A percentile compares a stretch with the other conserved stretches of the same genome.
Conservation (phyloP, 2,329 filamentous ascomycete genomes). For the Zopfia rhizophila region DNA sequence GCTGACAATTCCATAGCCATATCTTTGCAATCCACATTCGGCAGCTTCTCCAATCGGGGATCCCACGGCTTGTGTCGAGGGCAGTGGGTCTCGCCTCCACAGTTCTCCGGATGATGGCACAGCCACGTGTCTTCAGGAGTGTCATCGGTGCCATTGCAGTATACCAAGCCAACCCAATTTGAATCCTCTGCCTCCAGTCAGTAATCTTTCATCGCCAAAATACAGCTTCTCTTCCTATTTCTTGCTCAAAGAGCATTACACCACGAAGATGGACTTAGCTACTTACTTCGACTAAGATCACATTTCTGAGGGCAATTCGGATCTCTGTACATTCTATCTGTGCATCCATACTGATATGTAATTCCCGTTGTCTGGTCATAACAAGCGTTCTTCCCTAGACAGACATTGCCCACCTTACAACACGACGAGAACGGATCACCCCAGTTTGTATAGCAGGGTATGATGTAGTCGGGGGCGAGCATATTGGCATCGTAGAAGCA, state of each 20-base stretch:
- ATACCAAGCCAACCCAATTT: conserved; percentile 27
- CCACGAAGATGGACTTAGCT: too few species aligned
- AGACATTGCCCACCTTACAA: conserved; percentile 28
- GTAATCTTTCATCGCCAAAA: background rate
- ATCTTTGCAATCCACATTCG: conserved; percentile 13
- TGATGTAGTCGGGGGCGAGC: conserved; percentile 24
- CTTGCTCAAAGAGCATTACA: too few species aligned
- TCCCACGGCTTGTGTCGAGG: conserved; percentile 14
- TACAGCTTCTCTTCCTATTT: too few species aligned
- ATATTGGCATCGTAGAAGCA: conserved; percentile 27
- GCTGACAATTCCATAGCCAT: conserved; percentile 15
- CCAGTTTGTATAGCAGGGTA: conserved; percentile 30
- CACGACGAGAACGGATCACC: conserved; percentile 19
- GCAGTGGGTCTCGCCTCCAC: conserved; percentile 6
- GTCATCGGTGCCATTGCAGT: conserved; percentile 23
- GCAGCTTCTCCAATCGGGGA: conserved; percentile 14
- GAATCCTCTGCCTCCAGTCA: conserved; percentile 13
- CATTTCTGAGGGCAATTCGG: conserved; percentile 31
- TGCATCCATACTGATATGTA: conserved; percentile 37
- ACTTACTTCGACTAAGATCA: conserved; percentile 18
- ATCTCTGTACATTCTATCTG: conserved; percentile 22
- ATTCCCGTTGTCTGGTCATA: conserved; percentile 18
- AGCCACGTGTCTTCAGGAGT: conserved; percentile 26
- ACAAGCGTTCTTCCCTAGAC: conserved; percentile 28
- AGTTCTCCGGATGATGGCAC: conserved; percentile 34